phyloP scores from a whole-genome alignment of 371 early-diverging fungal species.

The Mucor racemosus region DNA sequence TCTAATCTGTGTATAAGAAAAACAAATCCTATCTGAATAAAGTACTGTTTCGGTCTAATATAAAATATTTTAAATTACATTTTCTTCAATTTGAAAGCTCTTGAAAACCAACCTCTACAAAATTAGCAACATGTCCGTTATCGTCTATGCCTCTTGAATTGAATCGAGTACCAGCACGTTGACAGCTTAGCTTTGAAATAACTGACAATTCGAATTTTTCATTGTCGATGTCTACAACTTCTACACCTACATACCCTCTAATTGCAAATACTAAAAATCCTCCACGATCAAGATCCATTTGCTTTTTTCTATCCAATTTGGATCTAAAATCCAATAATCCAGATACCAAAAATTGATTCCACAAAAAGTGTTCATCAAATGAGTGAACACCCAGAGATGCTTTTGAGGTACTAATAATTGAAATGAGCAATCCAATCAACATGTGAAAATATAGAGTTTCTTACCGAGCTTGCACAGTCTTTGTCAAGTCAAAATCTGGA shows the following conservation, averaged over 20 bases:
- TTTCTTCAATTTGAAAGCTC: neutral
- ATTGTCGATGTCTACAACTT: slow-evolving; percentile 43
- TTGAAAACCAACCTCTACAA: slow-evolving; percentile 80
- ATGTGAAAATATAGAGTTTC: neutral
- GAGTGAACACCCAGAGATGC: slow-evolving; percentile 51
- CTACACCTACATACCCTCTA: slow-evolving; percentile 71
- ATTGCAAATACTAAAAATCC: slow-evolving; percentile 76
- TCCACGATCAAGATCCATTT: slow-evolving; percentile 69
- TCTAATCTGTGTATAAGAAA: slow-evolving; percentile 83
- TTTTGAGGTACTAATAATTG: slow-evolving; percentile 41
- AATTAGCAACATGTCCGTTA: slow-evolving; percentile 97
- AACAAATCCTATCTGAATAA: slow-evolving; percentile 57
- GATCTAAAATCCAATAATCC: slow-evolving; percentile 78
- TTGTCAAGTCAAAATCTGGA: slow-evolving; percentile 75
- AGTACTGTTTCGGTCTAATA: slow-evolving; percentile 77
- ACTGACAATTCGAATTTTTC: slow-evolving; percentile 68
- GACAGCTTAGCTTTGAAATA: slow-evolving; percentile 91
- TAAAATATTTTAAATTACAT: neutral
- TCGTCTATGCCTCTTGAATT: slow-evolving; percentile 97
- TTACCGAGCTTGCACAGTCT: slow-evolving; percentile 68
- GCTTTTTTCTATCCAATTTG: slow-evolving; percentile 65
- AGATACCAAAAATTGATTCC: slow-evolving; percentile 87
- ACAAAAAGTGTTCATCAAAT: slow-evolving; percentile 79
- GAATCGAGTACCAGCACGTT: slow-evolving; percentile 95
- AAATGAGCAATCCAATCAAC: neutral